Evolutionary conservation across 2,329 filamentous ascomycete genomes (phyloP), one percentile per base, ranked within the genome.

Genomic region (Exserohilum turcica): DNA sequence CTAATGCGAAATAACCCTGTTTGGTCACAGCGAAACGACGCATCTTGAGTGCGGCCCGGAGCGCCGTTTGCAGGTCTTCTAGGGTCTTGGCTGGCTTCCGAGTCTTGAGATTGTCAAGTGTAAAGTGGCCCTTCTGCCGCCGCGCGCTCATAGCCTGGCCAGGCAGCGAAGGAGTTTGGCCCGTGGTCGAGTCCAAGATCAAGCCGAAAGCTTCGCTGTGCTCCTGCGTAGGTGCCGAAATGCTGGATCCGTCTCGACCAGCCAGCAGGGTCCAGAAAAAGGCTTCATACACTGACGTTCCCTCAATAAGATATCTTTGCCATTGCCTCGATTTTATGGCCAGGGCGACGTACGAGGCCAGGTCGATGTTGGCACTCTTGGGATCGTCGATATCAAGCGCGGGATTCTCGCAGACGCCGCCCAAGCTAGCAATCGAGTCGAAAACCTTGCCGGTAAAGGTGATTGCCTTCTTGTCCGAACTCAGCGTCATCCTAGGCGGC

Each of bases 161-260:
- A 5, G 59, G 60, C 3, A 68, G 43, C 1, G 56, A 58, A 6
- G 55, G 58, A 35, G 52, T 56, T 5, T 46, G 18, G 8, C 60
- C 59, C 5, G 55, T 60, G 0, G 47, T 57, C 5, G 43, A 44
- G 33, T 68, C 64, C 10, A 66, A 48, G 5, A 68, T 55, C 3
- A 67, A 54, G 13, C 63, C 63, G 40, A 68, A 63, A 6, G 63
- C 63, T 32, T 66, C 60, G 40, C 54, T 61, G 21, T 65, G 65
- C 1, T 66, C 60, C 5, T 31, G 28, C 2, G 64, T 56, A 1
- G 60, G 57, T 8, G 48, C 38, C 3, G 48, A 48, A 6, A 40
- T 48, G 21, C 56, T 54, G 7, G 63, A 57, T 12, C 51, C 57
- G 36, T 67, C 59, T 18, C 60, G 57, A 8, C 64, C 63, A 2